Conservation (phyloP, 495 filamentous ascomycete species). For the Podospora didyma region DNA sequence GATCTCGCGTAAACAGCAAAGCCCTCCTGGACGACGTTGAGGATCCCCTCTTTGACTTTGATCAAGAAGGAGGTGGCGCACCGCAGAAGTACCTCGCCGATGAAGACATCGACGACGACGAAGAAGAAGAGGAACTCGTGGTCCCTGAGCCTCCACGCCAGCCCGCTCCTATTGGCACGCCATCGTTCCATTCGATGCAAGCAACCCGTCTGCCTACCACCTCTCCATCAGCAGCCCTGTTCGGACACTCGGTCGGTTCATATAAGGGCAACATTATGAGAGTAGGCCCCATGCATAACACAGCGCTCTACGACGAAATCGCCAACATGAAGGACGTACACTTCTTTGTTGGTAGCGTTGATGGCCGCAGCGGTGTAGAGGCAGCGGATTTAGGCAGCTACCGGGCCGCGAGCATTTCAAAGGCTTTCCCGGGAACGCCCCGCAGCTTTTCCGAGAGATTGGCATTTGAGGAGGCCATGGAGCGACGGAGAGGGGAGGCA, state of each 20-base stretch:
- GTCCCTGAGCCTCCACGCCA: background rate
- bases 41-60: constrained; percentile 25
- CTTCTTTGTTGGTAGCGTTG: constrained; percentile 42
- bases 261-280: constrained; percentile 36
- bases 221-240: constrained; percentile 24
- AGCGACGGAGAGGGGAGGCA: constrained; percentile 14
- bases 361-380: constrained; percentile 38
- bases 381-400: constrained; percentile 36
- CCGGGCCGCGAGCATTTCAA: constrained; percentile 22
- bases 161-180: background rate
- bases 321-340: constrained; percentile 42
- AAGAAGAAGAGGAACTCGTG: constrained; percentile 11
- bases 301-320: constrained; percentile 40
- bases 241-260: constrained; percentile 34
- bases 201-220: constrained; percentile 8
- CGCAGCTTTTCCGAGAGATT: constrained; percentile 41
- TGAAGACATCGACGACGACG: constrained; percentile 16
- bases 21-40: constrained; percentile 10
- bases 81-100: constrained; percentile 19
- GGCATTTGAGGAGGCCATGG: constrained; percentile 40
- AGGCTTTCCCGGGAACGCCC: constrained; percentile 26
- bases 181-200: background rate
- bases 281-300: constrained; percentile 33
- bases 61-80: constrained; percentile 17
- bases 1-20: background rate